These are phyloP conservation scores for Penicillium goetzii DNA, from an alignment of 495 filamentous ascomycete genomes.

Conservation along the genomic window DNA sequence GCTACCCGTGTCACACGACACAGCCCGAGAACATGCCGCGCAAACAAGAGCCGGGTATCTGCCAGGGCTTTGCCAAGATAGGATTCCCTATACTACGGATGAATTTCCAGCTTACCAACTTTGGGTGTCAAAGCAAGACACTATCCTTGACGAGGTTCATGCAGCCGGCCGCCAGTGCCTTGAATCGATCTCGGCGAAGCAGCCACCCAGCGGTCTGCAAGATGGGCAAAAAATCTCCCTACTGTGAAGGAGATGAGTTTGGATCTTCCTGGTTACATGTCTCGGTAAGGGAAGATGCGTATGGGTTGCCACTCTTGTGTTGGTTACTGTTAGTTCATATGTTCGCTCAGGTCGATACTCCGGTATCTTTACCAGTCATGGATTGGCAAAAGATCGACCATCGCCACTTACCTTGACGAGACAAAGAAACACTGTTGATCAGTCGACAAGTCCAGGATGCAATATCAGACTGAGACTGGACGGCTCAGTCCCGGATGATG, in stretches of 20 bases:
- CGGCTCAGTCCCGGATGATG: slow-evolving; percentile 69
- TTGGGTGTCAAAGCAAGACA: slow-evolving; percentile 68
- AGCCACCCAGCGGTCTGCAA: slow-evolving; percentile 68
- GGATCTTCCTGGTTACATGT: too few species aligned
- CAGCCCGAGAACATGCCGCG: not conserved
- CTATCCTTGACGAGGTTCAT: slow-evolving; percentile 66
- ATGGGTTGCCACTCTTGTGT: not conserved
- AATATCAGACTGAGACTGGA: not conserved
- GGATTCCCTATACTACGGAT: slow-evolving; percentile 69
- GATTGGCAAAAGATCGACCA: not conserved
- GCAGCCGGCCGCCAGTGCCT: slow-evolving; percentile 73
- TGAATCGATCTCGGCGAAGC: slow-evolving; percentile 68
- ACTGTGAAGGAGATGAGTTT: too few species aligned
- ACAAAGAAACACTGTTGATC: not conserved
- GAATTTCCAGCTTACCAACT: slow-evolving; percentile 85
- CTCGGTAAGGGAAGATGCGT: not conserved
- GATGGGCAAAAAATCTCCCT: slow-evolving; percentile 72
- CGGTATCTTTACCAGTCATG: not conserved
- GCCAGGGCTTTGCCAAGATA: slow-evolving; percentile 50
- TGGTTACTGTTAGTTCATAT: not conserved
- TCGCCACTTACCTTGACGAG: not conserved
- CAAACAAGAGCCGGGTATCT: not conserved
- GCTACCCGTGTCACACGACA: slow-evolving; percentile 28
- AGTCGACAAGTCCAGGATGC: not conserved
- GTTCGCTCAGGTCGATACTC: not conserved